Percentiles rank a stretch among this genome's conserved stretches.
Conservation (phyloP, 306 rosid species). For the Begonia peltatifolia region DNA sequence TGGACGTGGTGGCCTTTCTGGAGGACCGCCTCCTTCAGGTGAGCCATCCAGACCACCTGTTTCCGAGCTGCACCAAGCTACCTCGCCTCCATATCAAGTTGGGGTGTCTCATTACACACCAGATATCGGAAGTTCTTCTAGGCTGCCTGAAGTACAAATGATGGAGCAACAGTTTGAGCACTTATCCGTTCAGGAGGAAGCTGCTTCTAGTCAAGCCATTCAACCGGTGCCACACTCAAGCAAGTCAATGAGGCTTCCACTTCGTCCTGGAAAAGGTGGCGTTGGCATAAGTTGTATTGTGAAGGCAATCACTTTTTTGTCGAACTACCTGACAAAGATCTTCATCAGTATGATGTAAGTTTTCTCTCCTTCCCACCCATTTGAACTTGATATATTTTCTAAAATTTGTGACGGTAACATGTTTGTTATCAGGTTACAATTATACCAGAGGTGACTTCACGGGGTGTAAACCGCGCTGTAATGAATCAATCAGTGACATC, state of each 20-base stretch:
- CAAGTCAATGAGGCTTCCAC: constrained; percentile 82
- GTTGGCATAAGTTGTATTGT: constrained; percentile 35
- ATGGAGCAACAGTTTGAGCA: constrained; percentile 23
- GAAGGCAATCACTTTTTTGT: constrained; percentile 47
- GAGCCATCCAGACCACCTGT: constrained; percentile 51
- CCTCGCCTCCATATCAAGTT: constrained; percentile 42
- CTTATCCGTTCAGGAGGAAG: constrained; percentile 25
- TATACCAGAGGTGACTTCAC: constrained; percentile 72
- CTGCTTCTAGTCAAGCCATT: constrained; percentile 22
- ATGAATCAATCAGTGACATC: constrained; percentile 53
- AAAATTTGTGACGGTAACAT: neutral
- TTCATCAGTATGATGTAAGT: constrained; percentile 59
- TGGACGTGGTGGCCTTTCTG: constrained; percentile 29
- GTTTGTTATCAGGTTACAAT: constrained; percentile 52
- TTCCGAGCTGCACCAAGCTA: constrained; percentile 99
- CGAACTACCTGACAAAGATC: constrained; percentile 49
- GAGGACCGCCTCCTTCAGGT: constrained; percentile 37
- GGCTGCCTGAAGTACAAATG: constrained; percentile 22
- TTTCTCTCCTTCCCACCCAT: neutral
- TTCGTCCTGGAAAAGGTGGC: constrained; percentile 83
- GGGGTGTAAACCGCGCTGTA: constrained; percentile 89
- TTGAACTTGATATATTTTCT: neutral
- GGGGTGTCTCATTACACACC: constrained; percentile 35
- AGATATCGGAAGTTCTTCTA: constrained; percentile 58
- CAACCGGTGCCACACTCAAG: constrained; percentile 50